phyloP scores from a whole-genome alignment of 2,329 filamentous ascomycete genomes.

The Camillea tinctor region DNA sequence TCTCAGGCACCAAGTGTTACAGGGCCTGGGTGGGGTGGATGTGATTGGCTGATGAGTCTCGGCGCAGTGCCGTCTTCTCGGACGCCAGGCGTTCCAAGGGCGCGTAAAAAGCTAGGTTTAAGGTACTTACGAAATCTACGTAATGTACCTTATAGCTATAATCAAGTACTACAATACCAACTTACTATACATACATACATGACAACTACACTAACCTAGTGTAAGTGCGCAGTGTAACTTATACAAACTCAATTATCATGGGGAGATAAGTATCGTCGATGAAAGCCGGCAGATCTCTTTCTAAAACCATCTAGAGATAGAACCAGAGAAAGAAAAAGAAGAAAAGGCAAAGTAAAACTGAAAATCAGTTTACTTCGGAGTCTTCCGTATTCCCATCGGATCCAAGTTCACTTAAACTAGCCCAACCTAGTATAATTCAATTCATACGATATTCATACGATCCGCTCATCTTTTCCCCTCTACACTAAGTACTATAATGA shows the following conservation, averaged over 20 bases:
- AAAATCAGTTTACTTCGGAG: not conserved
- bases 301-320: too few species aligned
- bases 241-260: too few species aligned
- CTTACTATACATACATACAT: not conserved
- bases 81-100: conserved; percentile 40
- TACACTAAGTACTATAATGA: not conserved
- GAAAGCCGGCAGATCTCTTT: too few species aligned
- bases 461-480: not conserved
- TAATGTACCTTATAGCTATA: too few species aligned
- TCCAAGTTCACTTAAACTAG: too few species aligned
- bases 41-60: conserved; percentile 38
- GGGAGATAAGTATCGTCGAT: too few species aligned
- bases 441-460: not conserved
- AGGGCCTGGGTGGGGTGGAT: conserved; percentile 27
- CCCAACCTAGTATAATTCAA: not conserved
- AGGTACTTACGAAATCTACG: too few species aligned
- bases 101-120: conserved; percentile 34
- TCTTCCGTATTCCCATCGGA: not conserved
- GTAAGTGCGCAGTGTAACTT: too few species aligned
- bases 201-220: too few species aligned
- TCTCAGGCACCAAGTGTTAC: conserved; percentile 44
- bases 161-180: not conserved
- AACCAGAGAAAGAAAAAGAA: too few species aligned
- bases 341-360: not conserved
- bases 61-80: conserved; percentile 30